Evolutionary conservation across 2,329 filamentous ascomycete genomes (phyloP).

Genomic region (Immersiporthe knoxdaviesiana): DNA sequence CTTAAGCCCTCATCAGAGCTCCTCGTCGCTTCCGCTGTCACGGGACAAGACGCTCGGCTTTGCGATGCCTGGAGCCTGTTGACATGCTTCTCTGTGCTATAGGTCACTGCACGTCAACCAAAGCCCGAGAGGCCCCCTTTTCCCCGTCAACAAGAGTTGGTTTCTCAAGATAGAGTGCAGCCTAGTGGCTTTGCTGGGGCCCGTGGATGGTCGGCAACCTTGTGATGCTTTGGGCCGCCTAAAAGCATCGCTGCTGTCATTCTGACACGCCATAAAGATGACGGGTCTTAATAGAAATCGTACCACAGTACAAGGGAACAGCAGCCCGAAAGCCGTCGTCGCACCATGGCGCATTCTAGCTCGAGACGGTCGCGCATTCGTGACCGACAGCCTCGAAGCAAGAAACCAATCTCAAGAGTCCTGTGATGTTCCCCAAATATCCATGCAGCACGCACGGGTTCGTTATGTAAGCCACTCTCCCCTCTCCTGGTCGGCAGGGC

Average conservation of each 20-base stretch:
- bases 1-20: background rate
- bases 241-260: background rate
- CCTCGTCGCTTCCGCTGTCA: slow-evolving; percentile 14
- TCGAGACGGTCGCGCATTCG: background rate
- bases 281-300: background rate
- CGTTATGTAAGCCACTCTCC: background rate
- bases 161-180: slow-evolving; percentile 4
- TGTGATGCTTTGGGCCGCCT: background rate
- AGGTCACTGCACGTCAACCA: background rate
- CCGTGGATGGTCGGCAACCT: background rate
- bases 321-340: too few relatives aligned
- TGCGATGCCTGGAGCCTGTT: background rate
- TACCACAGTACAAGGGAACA: too few relatives aligned
- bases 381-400: background rate
- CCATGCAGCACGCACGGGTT: background rate
- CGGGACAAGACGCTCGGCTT: background rate
- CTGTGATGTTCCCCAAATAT: background rate
- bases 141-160: too few relatives aligned
- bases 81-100: background rate
- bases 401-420: background rate
- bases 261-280: background rate
- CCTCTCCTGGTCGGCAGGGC: background rate
- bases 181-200: background rate
- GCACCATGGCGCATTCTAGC: background rate
- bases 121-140: background rate